Conservation (phyloP, 106 monocot genomes). For the Allium fistulosum region DNA sequence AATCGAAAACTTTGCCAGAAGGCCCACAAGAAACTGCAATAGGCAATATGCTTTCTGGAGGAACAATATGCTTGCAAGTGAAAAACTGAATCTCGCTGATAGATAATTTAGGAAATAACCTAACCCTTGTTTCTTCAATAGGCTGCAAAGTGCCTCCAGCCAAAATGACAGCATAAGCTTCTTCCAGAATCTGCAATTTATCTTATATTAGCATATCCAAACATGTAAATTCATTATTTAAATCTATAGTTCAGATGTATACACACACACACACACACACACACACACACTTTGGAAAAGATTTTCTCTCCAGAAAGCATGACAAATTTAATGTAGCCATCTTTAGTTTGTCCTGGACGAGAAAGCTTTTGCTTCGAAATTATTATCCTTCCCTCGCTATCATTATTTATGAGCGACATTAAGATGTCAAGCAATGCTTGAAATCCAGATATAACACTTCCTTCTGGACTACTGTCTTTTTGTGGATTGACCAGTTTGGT, state of each 20-base stretch:
- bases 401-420: conserved; percentile 59
- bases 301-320: conserved; percentile 92
- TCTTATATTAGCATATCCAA: too few species aligned
- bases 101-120: conserved; percentile 67
- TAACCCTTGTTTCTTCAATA: conserved; percentile 82
- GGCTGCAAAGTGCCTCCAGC: conserved; percentile 93
- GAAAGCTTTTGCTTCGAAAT: conserved; percentile 37
- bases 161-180: conserved; percentile 69
- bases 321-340: conserved; percentile 74
- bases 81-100: conserved; percentile 55
- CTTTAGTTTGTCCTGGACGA: conserved; percentile 26
- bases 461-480: conserved; percentile 25
- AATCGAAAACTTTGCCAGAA: conserved; percentile 83
- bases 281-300: conserved; percentile 99
- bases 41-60: conserved; percentile 90
- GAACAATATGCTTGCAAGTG: conserved; percentile 87
- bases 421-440: conserved; percentile 72
- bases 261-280: too few species aligned
- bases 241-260: too few species aligned
- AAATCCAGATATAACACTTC: conserved; percentile 61
- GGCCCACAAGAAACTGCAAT: conserved; percentile 74
- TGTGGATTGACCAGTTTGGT: conserved; percentile 25
- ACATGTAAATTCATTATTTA: too few species aligned
- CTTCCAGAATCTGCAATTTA: conserved; percentile 40
- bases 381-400: conserved; percentile 80